phyloP scores from a whole-genome alignment of 306 rosid species.

The Alnus glutinosa region DNA sequence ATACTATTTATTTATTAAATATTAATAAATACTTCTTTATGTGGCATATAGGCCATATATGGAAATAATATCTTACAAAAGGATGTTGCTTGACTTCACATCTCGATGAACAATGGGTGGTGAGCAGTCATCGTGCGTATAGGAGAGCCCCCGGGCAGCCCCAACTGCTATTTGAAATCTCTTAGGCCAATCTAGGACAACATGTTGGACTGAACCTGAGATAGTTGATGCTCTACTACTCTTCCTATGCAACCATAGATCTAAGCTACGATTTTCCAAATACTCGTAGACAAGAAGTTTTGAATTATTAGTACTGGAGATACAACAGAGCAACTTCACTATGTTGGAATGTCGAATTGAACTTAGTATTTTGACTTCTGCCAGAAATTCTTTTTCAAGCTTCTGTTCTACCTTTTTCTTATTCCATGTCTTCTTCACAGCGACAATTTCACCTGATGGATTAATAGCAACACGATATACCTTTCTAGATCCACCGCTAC shows the following conservation, averaged over 20 bases:
- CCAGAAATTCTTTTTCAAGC: slow-evolving; percentile 66
- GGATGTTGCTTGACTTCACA: slow-evolving; percentile 75
- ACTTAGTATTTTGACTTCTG: slow-evolving; percentile 71
- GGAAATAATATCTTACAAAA: slow-evolving; percentile 2
- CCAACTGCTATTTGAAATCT: slow-evolving; percentile 73
- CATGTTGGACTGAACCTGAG: slow-evolving; percentile 27
- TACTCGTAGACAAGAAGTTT: slow-evolving; percentile 82
- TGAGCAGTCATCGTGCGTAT: slow-evolving; percentile 80
- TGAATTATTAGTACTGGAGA: slow-evolving; percentile 47
- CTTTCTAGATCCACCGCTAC: slow-evolving; percentile 81
- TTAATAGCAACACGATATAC: slow-evolving; percentile 58
- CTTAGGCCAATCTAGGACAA: slow-evolving; percentile 59
- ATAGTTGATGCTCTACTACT: slow-evolving; percentile 25
- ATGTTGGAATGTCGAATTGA: slow-evolving; percentile 75
- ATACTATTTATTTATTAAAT: too few species aligned
- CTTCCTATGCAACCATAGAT: slow-evolving; percentile 59
- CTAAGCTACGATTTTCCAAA: slow-evolving; percentile 66
- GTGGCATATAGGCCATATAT: too few species aligned
- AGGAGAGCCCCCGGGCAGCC: slow-evolving; percentile 72
- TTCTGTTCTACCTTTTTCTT: slow-evolving; percentile 49
- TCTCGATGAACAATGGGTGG: slow-evolving; percentile 77
- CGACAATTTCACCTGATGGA: slow-evolving; percentile 38
- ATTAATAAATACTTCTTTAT: too few species aligned
- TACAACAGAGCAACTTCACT: slow-evolving; percentile 69
- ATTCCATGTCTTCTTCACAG: slow-evolving; percentile 66